Percentiles rank a stretch among this genome's conserved stretches.
Evolutionary conservation across 345 rosid genomes (phyloP).

Genomic region (Eucalyptus erythrocorys): DNA sequence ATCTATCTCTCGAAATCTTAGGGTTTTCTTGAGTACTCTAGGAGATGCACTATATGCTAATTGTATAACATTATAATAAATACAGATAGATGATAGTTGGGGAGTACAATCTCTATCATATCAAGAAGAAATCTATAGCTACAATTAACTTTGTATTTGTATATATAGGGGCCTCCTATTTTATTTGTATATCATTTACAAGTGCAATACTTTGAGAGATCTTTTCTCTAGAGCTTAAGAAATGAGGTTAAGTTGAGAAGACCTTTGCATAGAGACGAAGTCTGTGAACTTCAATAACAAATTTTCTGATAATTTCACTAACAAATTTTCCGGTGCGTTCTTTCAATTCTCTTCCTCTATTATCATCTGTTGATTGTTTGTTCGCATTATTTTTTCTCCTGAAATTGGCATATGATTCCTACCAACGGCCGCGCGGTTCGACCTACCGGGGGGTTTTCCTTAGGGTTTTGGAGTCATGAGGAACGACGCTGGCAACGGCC

Average conservation of each 20-base stretch:
- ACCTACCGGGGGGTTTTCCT: neutral
- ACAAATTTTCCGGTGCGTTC: neutral
- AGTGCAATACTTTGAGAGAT: too few relatives aligned
- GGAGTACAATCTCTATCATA: neutral
- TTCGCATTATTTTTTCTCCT: neutral
- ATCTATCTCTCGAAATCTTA: too few relatives aligned
- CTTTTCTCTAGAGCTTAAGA: too few relatives aligned
- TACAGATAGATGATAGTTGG: fast-evolving
- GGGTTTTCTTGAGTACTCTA: fast-evolving
- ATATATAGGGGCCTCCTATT: too few relatives aligned
- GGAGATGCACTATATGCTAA: fast-evolving
- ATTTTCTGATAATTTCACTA: too few relatives aligned
- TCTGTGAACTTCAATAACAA: too few relatives aligned
- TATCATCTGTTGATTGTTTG: neutral
- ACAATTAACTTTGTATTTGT: too few relatives aligned
- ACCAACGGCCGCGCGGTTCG: neutral
- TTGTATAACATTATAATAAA: too few relatives aligned
- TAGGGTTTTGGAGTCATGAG: neutral
- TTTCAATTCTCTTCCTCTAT: neutral
- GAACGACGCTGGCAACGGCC: conserved; percentile 21
- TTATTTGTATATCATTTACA: neutral
- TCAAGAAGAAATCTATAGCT: fast-evolving
- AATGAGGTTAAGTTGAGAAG: too few relatives aligned
- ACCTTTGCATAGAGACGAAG: too few relatives aligned
- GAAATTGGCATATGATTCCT: neutral